Evolutionary conservation across 2,329 filamentous ascomycete genomes (phyloP), one percentile per base, ranked within the genome.

Genomic region (Aspergillus ochraceus): DNA sequence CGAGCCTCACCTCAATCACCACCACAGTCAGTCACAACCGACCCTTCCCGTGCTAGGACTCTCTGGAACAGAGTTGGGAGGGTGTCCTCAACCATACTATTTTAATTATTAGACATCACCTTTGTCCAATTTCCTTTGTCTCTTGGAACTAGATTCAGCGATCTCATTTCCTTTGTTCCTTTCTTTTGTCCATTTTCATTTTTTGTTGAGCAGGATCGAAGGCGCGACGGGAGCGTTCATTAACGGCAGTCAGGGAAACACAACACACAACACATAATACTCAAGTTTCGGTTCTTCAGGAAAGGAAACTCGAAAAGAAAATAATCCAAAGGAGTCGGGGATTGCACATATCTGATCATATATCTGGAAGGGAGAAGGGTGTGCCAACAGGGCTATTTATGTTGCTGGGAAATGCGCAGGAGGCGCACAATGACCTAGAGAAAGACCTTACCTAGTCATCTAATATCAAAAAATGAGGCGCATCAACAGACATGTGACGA

Each of bases 51-150:
- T 61, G 26, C 59, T 60, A 9, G 57, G 62, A 11, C 56, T 66
- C 4, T 56, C 64, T 2, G 66, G 64, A 6, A 14, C 61, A 2
- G 63, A 60, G 8, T 56, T 70, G 32, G 63, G 64, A 9, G 57
- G 57, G 2, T 70, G 63, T 49, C 52, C 59, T 8, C 63, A 68
- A 20, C 71, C 70, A 5, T 73, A 71, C 47, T 71, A 71, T 58
- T 73, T 70, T 55, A 62, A 65, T 20, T 70, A 67, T 52, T 71
- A 66, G 46, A 20, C 12, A 20, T 57, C 55, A 51, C 39, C 39
- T 64, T 66, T 52, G 24, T 57, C 17, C 14, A 42, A 3, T 42
- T 42, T 42, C 36, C 36, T 42, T 42, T 42, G 36, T 42, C 17
- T n/a, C 6, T n/a, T 42, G 6, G 14, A 8, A 42, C n/a, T n/a